Percentiles rank a stretch among this genome's conserved stretches.
These are phyloP conservation scores for Dendrobium nobile DNA, from an alignment of 106 monocot species.

Conservation along the genomic window DNA sequence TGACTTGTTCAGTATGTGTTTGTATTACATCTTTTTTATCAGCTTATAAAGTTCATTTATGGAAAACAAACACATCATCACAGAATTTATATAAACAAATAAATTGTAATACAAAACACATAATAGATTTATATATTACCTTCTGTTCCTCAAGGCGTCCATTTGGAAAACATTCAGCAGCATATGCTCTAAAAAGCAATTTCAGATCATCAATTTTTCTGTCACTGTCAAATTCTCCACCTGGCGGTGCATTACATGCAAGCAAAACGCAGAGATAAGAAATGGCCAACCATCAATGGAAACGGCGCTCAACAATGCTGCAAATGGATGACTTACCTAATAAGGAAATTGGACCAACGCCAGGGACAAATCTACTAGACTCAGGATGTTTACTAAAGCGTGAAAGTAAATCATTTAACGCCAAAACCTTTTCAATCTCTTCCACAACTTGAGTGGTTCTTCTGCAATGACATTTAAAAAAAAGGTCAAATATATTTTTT, in stretches of 20 bases:
- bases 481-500: background rate
- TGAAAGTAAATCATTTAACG: slow-evolving; percentile 60
- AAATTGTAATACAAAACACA: background rate
- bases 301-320: background rate
- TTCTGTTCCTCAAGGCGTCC: slow-evolving; percentile 60
- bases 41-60: background rate
- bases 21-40: background rate
- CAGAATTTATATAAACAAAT: background rate
- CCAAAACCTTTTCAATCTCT: slow-evolving; percentile 65
- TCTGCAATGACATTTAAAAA: background rate
- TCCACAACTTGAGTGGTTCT: slow-evolving; percentile 29
- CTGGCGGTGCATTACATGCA: slow-evolving; percentile 18
- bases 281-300: background rate
- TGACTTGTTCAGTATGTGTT: background rate
- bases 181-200: slow-evolving; percentile 75
- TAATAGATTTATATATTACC: slow-evolving; percentile 23
- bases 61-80: background rate
- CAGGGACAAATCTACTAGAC: slow-evolving; percentile 54
- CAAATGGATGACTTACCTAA: slow-evolving; percentile 34
- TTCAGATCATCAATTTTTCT: slow-evolving; percentile 81
- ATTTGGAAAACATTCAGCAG: slow-evolving; percentile 58
- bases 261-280: background rate
- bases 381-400: slow-evolving; percentile 66
- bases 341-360: slow-evolving; percentile 77
- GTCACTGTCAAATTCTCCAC: slow-evolving; percentile 76